Base-by-base conservation (phyloP, 2,329 filamentous ascomycete species). In the Xylariaceae sp. region DNA sequence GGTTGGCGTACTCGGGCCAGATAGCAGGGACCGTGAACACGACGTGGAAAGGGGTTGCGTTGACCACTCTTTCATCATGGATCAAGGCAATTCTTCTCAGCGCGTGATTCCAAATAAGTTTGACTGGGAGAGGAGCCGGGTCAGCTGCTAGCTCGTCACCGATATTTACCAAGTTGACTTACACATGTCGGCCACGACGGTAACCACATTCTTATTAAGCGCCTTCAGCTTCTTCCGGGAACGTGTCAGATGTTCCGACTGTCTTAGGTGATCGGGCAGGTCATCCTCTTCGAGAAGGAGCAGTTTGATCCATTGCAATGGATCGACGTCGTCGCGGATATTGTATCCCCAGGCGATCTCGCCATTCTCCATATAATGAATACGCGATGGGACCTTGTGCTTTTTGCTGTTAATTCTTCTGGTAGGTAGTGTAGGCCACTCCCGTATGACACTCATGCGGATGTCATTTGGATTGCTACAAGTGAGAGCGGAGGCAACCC, bases 261-360 rank as follows among this genome's bases (percentile, higher is more conserved):
- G 20, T 14, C 44, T 47, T 4, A 65, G 20, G 1, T 63, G 48
- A 2, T 49, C 44, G 9, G 50, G 48, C 1, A 66, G 51, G 44
- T 68, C 63, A n/a, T 60, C 57, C 3, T 56, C 50, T 7, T 57
- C 26, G 3, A 64, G 37, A 1, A 70, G 55, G 2, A 70, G 52
- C 4, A 70, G 57, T 50, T 70, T 67, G 47, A 68, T 65, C 67
- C 68, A 70, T n/a, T 56, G 52, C 23, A 69, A 44, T 1, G 65
- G 64, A 3, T 69, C 55, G 18, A 40, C 55, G 2, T 56, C 54
- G 3, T 48, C n/a, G 5, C 58, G 60, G 5, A 69, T 54, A 0
- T 53, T 48, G 42, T 66, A 69, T 7, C 68, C 65, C 67, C 66
- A 70, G 16, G 45, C 23, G 9, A 44, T 52, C 5, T 52, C 23